A percentile compares a stretch with the other conserved stretches of the same genome.
Evolutionary conservation across 495 filamentous ascomycete species (phyloP).

Genomic region (Ramalina peruviana): DNA sequence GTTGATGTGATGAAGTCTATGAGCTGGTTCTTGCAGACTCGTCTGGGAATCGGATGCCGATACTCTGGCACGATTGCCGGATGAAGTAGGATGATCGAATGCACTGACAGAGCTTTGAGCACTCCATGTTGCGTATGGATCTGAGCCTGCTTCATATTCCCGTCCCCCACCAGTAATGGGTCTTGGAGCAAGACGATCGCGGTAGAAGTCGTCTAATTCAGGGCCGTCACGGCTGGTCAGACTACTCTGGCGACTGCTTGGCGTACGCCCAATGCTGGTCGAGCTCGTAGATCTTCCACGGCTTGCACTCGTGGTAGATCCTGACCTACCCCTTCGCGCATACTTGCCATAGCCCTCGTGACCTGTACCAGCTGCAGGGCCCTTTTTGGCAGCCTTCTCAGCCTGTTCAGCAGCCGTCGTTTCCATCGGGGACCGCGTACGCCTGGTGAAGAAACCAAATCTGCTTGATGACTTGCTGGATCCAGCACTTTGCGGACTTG

Average conservation of each 20-base stretch:
- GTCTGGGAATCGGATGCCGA: not conserved
- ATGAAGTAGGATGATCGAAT: not conserved
- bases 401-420: constrained; percentile 33
- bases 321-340: constrained; percentile 36
- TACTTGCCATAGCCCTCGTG: constrained; percentile 91
- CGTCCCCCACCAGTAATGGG: constrained; percentile 70
- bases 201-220: constrained; percentile 53
- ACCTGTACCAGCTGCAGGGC: constrained; percentile 82
- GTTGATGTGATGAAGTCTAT: constrained; percentile 9
- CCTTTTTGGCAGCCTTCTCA: constrained; percentile 52
- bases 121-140: not conserved
- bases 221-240: constrained; percentile 35
- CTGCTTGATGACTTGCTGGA: constrained; percentile 31
- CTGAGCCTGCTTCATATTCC: constrained; percentile 27
- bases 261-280: constrained; percentile 27
- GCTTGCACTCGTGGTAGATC: constrained; percentile 30
- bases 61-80: constrained; percentile 7
- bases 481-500: constrained; percentile 18
- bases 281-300: constrained; percentile 44
- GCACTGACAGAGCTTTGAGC: constrained; percentile 18
- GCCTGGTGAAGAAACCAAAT: constrained; percentile 67
- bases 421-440: constrained; percentile 51
- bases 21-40: not conserved
- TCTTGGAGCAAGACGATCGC: constrained; percentile 72
- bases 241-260: constrained; percentile 37